Evolutionary conservation across 139 green algal genomes (phyloP), one percentile per base, ranked within the genome.

Genomic region (Chara braunii): DNA sequence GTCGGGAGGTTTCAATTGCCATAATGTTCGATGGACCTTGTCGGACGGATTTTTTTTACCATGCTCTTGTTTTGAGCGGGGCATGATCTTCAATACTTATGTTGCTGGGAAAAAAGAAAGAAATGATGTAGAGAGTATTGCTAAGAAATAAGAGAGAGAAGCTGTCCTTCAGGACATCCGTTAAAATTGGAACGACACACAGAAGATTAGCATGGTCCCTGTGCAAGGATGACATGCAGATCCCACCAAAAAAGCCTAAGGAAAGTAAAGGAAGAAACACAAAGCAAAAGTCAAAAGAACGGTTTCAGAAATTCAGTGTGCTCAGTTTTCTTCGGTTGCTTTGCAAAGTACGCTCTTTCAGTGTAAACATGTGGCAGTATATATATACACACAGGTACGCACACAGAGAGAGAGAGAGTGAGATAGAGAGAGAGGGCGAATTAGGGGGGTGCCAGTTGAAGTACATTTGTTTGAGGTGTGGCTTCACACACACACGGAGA

Each of bases 141-240:
- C 23, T 48, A 18, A 18, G 14, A 14, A 59, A 59, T 14, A 59
- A 48, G 23, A 59, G 18, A 48, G 18, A 48, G 18, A 48, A 48
- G 18, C 40, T 48, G 40, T 48, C 18, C 40, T 29, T 48, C 40
- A 18, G 18, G 18, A 48, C 18, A 29, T 29, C 18, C 18, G 40
- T 48, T 48, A n/a, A n/a, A n/a, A n/a, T n/a, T n/a, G n/a, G n/a
- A n/a, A n/a, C n/a, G n/a, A n/a, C n/a, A n/a, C 40, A 48, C 51
- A 18, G 22, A 37, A 55, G 22, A 59, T 59, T n/a, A n/a, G 14
- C 51, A n/a, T 56, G 37, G n/a, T 59, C 14, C 51, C 51, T n/a
- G n/a, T n/a, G n/a, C n/a, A n/a, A n/a, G n/a, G n/a, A n/a, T n/a
- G n/a, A n/a, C n/a, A n/a, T n/a, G n/a, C n/a, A n/a, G n/a, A n/a